Evolutionary conservation across 305 asterid genomes (phyloP).

Genomic region (Ilex paraguariensis): DNA sequence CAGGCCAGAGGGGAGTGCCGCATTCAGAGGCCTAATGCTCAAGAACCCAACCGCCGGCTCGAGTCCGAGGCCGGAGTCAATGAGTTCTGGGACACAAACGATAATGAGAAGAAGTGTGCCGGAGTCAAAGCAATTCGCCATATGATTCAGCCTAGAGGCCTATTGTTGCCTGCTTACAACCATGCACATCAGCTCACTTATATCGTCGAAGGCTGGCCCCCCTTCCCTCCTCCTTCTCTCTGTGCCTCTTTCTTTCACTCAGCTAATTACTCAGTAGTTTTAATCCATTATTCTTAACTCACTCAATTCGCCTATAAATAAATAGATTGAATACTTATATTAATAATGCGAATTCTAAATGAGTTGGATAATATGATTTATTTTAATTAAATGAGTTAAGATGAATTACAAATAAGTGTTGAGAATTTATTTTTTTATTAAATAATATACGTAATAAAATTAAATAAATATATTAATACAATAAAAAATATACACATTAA

Average conservation of each 20-base stretch:
- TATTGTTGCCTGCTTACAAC: slow-evolving; percentile 59
- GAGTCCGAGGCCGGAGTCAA: slow-evolving; percentile 52
- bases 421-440: too few species aligned
- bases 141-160: slow-evolving; percentile 33
- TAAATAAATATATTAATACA: too few species aligned
- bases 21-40: slow-evolving; percentile 38
- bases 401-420: too few species aligned
- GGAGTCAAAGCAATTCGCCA: slow-evolving; percentile 47
- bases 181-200: slow-evolving; percentile 54
- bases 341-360: too few species aligned
- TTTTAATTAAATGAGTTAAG: too few species aligned
- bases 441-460: too few species aligned
- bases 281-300: not conserved
- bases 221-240: too few species aligned
- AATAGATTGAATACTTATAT: too few species aligned
- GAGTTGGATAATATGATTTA: too few species aligned
- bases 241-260: too few species aligned
- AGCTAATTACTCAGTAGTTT: not conserved
- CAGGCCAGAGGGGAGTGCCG: slow-evolving; percentile 21
- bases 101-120: slow-evolving; percentile 53
- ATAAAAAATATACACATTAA: too few species aligned
- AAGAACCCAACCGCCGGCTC: slow-evolving; percentile 33
- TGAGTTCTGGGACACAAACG: slow-evolving; percentile 56
- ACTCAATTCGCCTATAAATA: too few species aligned
- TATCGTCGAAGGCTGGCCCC: slow-evolving; percentile 41